Evolutionary conservation across 2,329 filamentous ascomycete species (phyloP), one percentile per base, ranked within the genome.

Genomic region (Aspergillus sp.): DNA sequence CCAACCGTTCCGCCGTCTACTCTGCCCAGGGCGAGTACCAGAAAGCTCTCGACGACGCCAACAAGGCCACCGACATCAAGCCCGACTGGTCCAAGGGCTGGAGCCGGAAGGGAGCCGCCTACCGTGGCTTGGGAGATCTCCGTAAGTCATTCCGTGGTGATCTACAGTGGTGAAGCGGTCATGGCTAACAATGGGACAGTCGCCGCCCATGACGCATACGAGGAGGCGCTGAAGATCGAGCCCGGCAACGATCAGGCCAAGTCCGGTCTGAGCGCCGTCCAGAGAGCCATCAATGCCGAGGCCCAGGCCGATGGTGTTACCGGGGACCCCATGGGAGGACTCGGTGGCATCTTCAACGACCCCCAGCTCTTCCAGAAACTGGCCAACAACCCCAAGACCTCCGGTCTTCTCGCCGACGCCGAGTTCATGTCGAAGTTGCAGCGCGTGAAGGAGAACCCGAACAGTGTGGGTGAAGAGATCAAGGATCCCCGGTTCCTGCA

Each of bases 31-130:
- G 86, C 73, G 85, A 97, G 53, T 99, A 89, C 80, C 79, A 88
- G 58, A 82, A 87, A 61, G 94, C 94, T 17, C 78, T 97, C 22
- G 81, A 88, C 58, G 94, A 99, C 80, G 94, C 94, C 52, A 87
- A 87, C 69, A 96, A 96, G 82, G 94, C 90, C 3, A 95, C 88
- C 50, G 84, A 95, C 75, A 79, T 99, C 72, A 97, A 99, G 81
- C 88, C 93, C 11, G 94, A 97, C 79, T 99, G 94, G 94, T 86
- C 90, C 54, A 97, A 97, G 77, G 94, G 94, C 60, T 96, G 90
- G 88, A 87, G 89, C 53, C 86, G 94, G 55, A 96, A 96, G 73
- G 94, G 93, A 60, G 87, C 91, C 58, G 94, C 94, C 51, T 81
- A 92, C 32, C 94, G 96, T 72, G 94, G 94, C 43, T 79, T 86